Percentiles rank a stretch among this genome's conserved stretches.
These are phyloP conservation scores for Syncephalastrum monosporum DNA, from an alignment of 371 early-diverging fungal genomes.

Conservation along the genomic window DNA sequence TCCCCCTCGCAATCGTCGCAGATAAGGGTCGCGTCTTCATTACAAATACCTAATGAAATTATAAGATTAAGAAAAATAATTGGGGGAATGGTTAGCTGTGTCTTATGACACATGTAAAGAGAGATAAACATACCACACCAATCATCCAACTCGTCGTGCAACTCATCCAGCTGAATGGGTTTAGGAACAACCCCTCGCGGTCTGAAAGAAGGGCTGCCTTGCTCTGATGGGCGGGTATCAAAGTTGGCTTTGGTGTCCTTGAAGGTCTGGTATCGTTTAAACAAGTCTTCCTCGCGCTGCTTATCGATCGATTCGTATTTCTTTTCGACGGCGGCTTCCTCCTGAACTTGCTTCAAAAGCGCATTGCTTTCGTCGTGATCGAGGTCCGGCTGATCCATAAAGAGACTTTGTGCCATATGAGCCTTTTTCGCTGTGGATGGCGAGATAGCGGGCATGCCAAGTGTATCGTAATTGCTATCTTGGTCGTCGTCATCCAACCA, in stretches of 20 bases:
- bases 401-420: slow-evolving; percentile 14
- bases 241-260: slow-evolving; percentile 16
- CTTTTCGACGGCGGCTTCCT: slow-evolving; percentile 40
- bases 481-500: slow-evolving; percentile 10
- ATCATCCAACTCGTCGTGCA: slow-evolving; percentile 53
- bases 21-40: slow-evolving; percentile 59
- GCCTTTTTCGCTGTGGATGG: background rate
- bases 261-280: slow-evolving; percentile 35
- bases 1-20: slow-evolving; percentile 62
- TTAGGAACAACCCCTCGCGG: slow-evolving; percentile 49
- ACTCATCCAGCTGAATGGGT: slow-evolving; percentile 32
- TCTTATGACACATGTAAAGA: background rate
- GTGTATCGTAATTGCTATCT: slow-evolving; percentile 18
- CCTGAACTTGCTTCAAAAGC: slow-evolving; percentile 36
- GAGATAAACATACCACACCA: slow-evolving; percentile 59
- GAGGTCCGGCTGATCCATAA: slow-evolving; percentile 15
- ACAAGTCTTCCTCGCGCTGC: slow-evolving; percentile 33
- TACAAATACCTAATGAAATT: slow-evolving; percentile 51
- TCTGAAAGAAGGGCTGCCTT: slow-evolving; percentile 4
- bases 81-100: background rate
- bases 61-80: slow-evolving; percentile 3
- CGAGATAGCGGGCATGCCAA: slow-evolving; percentile 1
- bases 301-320: slow-evolving; percentile 38
- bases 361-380: slow-evolving; percentile 32
- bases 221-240: background rate